Evolutionary conservation across 1,139 yeast species (phyloP).

Genomic region (Suhomyces yuchorum): DNA sequence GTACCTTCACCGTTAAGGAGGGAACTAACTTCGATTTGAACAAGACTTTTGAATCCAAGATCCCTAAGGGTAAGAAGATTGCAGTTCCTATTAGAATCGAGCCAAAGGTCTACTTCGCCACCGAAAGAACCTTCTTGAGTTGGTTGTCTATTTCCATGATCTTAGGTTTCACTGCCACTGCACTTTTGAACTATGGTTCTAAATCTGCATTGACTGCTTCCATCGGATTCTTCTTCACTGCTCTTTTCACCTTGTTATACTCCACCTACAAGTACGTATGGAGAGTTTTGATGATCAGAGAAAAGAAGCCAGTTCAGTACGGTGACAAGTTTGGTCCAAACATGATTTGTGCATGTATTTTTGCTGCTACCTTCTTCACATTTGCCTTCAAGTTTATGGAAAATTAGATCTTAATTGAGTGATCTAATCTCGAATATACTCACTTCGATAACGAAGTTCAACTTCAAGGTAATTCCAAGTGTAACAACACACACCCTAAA

Average conservation of each 20-base stretch:
- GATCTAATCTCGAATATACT: too few relatives aligned
- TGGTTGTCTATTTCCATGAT: slow-evolving; percentile 78
- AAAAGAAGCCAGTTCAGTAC: slow-evolving; percentile 78
- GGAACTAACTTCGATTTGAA: slow-evolving; percentile 77
- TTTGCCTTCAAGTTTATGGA: slow-evolving; percentile 58
- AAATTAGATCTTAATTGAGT: slow-evolving; percentile 11
- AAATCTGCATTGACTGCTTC: slow-evolving; percentile 76
- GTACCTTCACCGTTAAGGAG: slow-evolving; percentile 71
- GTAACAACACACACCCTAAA: not conserved
- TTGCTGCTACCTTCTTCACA: slow-evolving; percentile 71
- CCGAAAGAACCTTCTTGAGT: slow-evolving; percentile 76
- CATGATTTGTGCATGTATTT: slow-evolving; percentile 72
- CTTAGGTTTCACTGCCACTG: slow-evolving; percentile 71
- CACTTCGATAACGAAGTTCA: too few relatives aligned
- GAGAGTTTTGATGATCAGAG: slow-evolving; percentile 82
- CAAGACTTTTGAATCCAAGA: slow-evolving; percentile 47
- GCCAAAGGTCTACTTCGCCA: slow-evolving; percentile 83
- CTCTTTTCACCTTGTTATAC: slow-evolving; percentile 71
- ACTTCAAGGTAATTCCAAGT: not conserved
- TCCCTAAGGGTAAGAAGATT: slow-evolving; percentile 79
- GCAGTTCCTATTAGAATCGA: slow-evolving; percentile 80
- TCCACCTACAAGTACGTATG: slow-evolving; percentile 76
- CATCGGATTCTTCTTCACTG: slow-evolving; percentile 83
- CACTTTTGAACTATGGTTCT: slow-evolving; percentile 71
- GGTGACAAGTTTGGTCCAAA: slow-evolving; percentile 91